phyloP scores from a whole-genome alignment of 169 alveolate species.

The Theileria luwenshuni region DNA sequence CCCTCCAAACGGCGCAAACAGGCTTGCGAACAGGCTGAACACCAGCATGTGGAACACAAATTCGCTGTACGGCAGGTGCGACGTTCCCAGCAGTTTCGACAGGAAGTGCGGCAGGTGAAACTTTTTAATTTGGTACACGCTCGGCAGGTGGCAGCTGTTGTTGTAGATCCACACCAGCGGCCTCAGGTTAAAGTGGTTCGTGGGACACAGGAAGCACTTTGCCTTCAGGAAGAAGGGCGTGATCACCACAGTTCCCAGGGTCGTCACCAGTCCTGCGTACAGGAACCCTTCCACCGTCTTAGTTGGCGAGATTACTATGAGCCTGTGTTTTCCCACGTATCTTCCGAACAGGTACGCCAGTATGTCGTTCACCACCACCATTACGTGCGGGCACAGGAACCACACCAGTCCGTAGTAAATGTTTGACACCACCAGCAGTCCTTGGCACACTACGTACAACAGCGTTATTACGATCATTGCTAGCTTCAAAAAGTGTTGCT shows the following conservation, averaged over 20 bases:
- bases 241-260: constrained; percentile 70
- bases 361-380: constrained; percentile 93
- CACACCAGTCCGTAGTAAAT: constrained; percentile 94
- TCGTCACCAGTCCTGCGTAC: constrained; percentile 89
- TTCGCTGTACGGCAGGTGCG: constrained; percentile 20
- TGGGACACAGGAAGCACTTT: constrained; percentile 88
- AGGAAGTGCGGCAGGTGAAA: constrained; percentile 44
- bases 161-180: constrained; percentile 81
- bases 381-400: constrained; percentile 93
- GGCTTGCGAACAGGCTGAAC: constrained; percentile 93
- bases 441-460: constrained; percentile 72
- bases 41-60: constrained; percentile 88
- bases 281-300: constrained; percentile 99
- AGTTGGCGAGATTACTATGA: constrained; percentile 95
- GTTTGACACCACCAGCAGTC: constrained; percentile 83
- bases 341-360: constrained; percentile 95
- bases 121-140: constrained; percentile 25
- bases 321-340: constrained; percentile 90
- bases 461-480: constrained; percentile 80
- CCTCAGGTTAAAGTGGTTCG: constrained; percentile 76
- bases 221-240: constrained; percentile 71
- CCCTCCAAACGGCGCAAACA: constrained; percentile 99
- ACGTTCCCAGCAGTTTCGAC: constrained; percentile 16
- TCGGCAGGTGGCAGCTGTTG: constrained; percentile 22
- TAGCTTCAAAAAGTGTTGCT: constrained; percentile 92